Percentiles rank a stretch among this genome's conserved stretches.
Conservation (phyloP, 331 rosid genomes). For the Stylosanthes scabra region DNA sequence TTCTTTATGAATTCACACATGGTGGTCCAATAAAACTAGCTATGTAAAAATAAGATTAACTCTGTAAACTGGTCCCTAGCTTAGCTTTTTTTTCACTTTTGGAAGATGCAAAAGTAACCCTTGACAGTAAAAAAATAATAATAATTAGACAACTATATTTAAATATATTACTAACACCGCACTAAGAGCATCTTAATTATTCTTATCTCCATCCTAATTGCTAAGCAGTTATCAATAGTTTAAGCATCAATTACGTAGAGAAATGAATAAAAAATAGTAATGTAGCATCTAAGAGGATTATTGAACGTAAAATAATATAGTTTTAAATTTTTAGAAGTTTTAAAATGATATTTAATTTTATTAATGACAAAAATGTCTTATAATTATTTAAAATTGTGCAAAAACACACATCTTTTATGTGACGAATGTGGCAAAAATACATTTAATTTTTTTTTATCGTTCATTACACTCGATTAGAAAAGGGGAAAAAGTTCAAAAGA, state of each 20-base stretch:
- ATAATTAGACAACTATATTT: too few species aligned
- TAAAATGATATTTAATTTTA: too few species aligned
- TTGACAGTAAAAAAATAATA: neutral
- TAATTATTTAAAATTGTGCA: too few species aligned
- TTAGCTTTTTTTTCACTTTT: neutral
- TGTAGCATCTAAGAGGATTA: too few species aligned
- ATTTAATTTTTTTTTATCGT: too few species aligned
- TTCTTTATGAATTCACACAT: neutral
- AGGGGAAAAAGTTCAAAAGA: too few species aligned
- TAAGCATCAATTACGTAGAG: neutral
- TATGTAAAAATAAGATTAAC: neutral
- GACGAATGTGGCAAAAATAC: too few species aligned
- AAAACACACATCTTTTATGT: too few species aligned
- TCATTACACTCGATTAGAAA: too few species aligned
- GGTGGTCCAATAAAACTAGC: neutral
- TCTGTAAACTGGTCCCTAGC: neutral
- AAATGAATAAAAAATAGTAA: neutral
- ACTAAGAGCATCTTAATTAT: neutral
- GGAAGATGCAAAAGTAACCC: neutral
- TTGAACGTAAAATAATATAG: too few species aligned
- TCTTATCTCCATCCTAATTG: constrained; percentile 13
- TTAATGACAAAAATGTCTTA: too few species aligned
- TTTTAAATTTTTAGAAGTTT: too few species aligned
- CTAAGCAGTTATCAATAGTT: neutral
- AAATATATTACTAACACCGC: neutral